phyloP scores from a whole-genome alignment of 805 yeast species.

The Cyberlindnera xylosilytica region DNA sequence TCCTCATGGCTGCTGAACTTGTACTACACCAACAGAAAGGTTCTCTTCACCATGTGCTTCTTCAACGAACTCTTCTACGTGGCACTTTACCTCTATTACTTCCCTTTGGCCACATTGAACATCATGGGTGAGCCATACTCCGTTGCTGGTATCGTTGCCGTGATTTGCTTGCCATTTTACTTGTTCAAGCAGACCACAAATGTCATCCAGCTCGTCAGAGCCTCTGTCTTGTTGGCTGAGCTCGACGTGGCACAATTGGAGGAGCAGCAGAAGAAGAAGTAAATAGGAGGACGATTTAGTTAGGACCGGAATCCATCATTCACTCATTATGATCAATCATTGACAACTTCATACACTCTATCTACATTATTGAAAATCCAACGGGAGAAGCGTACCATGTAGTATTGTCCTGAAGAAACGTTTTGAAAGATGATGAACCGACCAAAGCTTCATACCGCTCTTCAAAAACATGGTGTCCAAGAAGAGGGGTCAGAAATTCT shows the following conservation, averaged over 20 bases:
- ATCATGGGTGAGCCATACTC: conserved; percentile 40
- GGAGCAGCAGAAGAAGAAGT: conserved; percentile 18
- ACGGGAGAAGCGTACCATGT: too few relatives aligned
- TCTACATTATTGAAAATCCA: too few relatives aligned
- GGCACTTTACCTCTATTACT: conserved; percentile 77
- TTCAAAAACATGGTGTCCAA: neutral
- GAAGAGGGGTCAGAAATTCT: conserved; percentile 30
- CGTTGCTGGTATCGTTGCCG: conserved; percentile 56
- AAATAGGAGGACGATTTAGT: too few relatives aligned
- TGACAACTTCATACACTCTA: too few relatives aligned
- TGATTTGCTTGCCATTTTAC: conserved; percentile 80
- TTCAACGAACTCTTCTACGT: conserved; percentile 92
- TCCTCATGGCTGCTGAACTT: conserved; percentile 70
- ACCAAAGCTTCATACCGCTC: neutral
- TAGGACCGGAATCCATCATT: too few relatives aligned
- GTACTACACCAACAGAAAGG: conserved; percentile 82
- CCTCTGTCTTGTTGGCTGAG: conserved; percentile 76
- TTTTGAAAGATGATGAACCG: conserved; percentile 8
- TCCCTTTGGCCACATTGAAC: conserved; percentile 34
- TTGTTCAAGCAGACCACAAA: conserved; percentile 87
- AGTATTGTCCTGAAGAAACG: too few relatives aligned
- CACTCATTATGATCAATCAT: too few relatives aligned
- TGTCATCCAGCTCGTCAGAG: conserved; percentile 82
- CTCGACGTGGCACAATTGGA: conserved; percentile 49
- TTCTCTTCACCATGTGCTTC: conserved; percentile 85